Conservation (phyloP, 192 early-diverging fungal species). For the Entomortierella chlamydospora region DNA sequence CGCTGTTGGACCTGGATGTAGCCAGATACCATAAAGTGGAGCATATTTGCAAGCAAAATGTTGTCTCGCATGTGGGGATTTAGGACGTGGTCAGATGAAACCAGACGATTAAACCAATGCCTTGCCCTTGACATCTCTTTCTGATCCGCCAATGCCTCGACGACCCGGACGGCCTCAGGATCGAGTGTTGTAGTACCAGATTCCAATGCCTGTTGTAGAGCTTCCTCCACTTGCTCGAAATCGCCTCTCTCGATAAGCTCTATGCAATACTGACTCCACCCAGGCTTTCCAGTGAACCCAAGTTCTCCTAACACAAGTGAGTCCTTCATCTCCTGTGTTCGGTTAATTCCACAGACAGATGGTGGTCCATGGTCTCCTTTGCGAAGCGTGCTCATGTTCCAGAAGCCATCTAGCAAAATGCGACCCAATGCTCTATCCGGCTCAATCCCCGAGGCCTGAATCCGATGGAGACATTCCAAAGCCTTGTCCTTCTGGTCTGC, state of each 20-base stretch:
- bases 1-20: slow-evolving; percentile 21
- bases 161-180: slow-evolving; percentile 16
- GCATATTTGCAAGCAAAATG: not conserved
- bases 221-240: slow-evolving; percentile 36
- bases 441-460: slow-evolving; percentile 32
- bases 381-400: slow-evolving; percentile 16
- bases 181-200: not conserved
- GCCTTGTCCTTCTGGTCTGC: slow-evolving; percentile 33
- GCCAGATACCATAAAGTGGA: slow-evolving; percentile 29
- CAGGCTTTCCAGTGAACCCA: slow-evolving; percentile 10
- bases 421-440: slow-evolving; percentile 36
- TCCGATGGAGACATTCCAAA: slow-evolving; percentile 27
- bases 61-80: not conserved
- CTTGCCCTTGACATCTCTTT: slow-evolving; percentile 34
- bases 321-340: not conserved
- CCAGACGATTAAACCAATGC: slow-evolving; percentile 24
- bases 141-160: slow-evolving; percentile 16
- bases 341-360: not conserved
- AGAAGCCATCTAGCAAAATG: slow-evolving; percentile 33
- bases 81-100: not conserved
- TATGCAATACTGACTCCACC: slow-evolving; percentile 28
- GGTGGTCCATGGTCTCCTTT: slow-evolving; percentile 28
- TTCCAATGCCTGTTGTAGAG: slow-evolving; percentile 13
- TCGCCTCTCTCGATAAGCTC: slow-evolving; percentile 19
- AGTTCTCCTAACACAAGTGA: not conserved